phyloP scores from a whole-genome alignment of 1,284 basidiomycete genomes.

The Leccinum pachyderme region DNA sequence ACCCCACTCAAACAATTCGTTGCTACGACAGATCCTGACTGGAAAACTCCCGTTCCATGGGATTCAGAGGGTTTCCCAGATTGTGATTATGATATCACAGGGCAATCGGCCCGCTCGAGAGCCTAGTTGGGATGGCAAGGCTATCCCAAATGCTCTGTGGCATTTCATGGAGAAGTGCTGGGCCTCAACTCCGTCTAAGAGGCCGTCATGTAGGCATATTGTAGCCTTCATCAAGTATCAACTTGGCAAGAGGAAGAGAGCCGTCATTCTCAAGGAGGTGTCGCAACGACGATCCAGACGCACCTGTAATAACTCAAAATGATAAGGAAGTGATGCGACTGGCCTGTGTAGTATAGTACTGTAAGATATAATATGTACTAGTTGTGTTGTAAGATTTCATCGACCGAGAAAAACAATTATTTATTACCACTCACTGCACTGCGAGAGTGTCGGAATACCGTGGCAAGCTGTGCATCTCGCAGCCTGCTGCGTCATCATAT shows the following conservation, averaged over 20 bases:
- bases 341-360: neutral
- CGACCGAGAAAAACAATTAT: no score
- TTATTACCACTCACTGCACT: no score
- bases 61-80: conserved; percentile 17
- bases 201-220: conserved; percentile 15
- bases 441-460: no score
- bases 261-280: neutral
- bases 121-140: conserved; percentile 21
- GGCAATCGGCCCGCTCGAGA: conserved; percentile 11
- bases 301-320: neutral
- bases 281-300: neutral
- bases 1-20: neutral
- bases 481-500: no score
- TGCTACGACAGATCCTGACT: conserved; percentile 19
- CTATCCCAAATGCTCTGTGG: conserved; percentile 27
- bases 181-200: conserved; percentile 11
- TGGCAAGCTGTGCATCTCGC: no score
- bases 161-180: conserved; percentile 23
- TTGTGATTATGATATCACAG: conserved; percentile 21
- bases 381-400: no score
- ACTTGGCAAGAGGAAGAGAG: neutral
- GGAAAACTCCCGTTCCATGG: conserved; percentile 28
- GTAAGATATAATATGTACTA: neutral
- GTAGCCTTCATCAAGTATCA: conserved; percentile 14
- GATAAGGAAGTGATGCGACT: neutral